Conservation (phyloP, 2,329 filamentous ascomycete genomes). For the Penicillium sp. region DNA sequence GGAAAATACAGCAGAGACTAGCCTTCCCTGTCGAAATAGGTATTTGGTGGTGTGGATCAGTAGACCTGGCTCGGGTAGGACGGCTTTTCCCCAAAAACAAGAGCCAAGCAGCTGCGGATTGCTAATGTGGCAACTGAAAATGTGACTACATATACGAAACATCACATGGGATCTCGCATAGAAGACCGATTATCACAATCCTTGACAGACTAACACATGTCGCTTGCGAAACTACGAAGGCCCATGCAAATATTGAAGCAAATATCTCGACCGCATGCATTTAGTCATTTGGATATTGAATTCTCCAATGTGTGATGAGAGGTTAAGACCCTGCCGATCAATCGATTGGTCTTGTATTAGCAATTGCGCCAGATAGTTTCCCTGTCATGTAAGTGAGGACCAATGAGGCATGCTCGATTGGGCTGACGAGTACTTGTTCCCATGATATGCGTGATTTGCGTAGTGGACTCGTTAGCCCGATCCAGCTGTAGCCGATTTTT, state of each 20-base stretch:
- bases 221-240: not conserved
- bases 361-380: not conserved
- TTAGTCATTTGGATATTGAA: not conserved
- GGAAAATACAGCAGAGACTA: constrained; percentile 11
- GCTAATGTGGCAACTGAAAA: constrained; percentile 13
- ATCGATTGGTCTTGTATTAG: constrained; percentile 3
- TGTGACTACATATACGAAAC: not conserved
- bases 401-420: not conserved
- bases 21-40: constrained; percentile 15
- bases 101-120: constrained; percentile 14
- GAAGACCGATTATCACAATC: constrained; percentile 1
- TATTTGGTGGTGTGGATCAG: constrained; percentile 20
- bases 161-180: constrained; percentile 10
- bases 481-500: not conserved
- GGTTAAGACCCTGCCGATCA: constrained; percentile 5
- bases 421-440: not conserved
- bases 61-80: constrained; percentile 21
- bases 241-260: not conserved
- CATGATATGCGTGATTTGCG: not conserved
- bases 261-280: constrained; percentile 6
- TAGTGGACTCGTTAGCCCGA: not conserved
- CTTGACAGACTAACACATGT: not conserved
- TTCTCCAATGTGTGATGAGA: not conserved
- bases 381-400: not conserved
- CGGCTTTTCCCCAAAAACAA: constrained; percentile 17